Evolutionary conservation across 2,329 filamentous ascomycete species (phyloP), one percentile per base, ranked within the genome.

Genomic region (Colletotrichum sp.): DNA sequence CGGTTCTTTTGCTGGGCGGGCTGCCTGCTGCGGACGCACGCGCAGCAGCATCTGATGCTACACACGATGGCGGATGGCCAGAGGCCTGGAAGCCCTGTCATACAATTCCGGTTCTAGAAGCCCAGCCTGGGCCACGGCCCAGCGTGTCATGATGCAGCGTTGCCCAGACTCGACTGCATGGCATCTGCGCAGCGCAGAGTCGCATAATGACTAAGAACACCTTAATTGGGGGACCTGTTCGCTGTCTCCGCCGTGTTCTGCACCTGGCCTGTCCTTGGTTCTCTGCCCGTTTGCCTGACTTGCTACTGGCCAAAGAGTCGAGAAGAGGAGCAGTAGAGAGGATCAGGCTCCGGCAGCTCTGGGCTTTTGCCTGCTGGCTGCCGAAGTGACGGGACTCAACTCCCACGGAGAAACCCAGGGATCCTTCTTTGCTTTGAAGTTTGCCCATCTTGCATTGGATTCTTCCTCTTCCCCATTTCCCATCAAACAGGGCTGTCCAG

Each of bases 141-240:
- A 26, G 64, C 58, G 58, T 52, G 64, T 66, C 64, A 69, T 16
- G 52, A 21, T 36, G n/a, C 52, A 48, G 38, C 66, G 56, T 34
- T 68, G 66, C 66, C 52, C 34, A 68, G 66, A 18, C 66, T 66
- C 26, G 24, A 66, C 36, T 30, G 64, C 24, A 66, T 48, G 16
- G 26, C 38, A 66, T 64, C 18, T 74, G 21, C 60, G 67, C 72
- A 32, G 48, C 43, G 21, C 21, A 48, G 52, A 60, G 34, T 52
- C 52, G 72, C 72, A 75, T 66, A 71, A 75, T 75, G 30, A 71
- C 68, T 66, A 66, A 71, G 67, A 55, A 56, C 18, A 71, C 61
- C 60, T 71, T 66, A 66, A 66, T 74, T 38, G 67, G 36, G 38
- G 60, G 43, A 32, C 48, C 48, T 60, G 67, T 66, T 74, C 60